Evolutionary conservation across 2,329 filamentous ascomycete genomes (phyloP).

Genomic region (Chaetomiaceae sp.): DNA sequence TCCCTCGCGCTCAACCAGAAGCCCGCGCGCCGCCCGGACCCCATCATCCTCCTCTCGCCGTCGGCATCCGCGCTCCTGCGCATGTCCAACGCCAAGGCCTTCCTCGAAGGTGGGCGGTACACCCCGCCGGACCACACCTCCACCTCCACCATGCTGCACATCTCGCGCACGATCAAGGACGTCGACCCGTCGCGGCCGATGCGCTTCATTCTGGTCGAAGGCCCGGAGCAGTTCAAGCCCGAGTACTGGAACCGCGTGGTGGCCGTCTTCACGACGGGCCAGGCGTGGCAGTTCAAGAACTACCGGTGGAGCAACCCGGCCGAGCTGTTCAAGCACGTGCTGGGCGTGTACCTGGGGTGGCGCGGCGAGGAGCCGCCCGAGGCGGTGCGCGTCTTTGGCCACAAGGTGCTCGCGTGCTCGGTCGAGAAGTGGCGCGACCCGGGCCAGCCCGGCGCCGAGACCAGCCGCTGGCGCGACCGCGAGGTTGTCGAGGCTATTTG

Average conservation of each 20-base stretch:
- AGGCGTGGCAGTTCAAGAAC: constrained; percentile 97
- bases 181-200: constrained; percentile 68
- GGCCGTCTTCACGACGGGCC: constrained; percentile 94
- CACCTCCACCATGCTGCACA: constrained; percentile 75
- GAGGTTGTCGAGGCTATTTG: constrained; percentile 93
- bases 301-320: constrained; percentile 92
- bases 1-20: constrained; percentile 50
- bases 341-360: constrained; percentile 89
- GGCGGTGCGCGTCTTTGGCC: constrained; percentile 76
- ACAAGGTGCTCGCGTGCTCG: constrained; percentile 70
- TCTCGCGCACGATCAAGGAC: constrained; percentile 69
- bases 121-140: constrained; percentile 68
- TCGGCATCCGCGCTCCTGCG: constrained; percentile 92
- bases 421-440: constrained; percentile 78
- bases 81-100: constrained; percentile 92
- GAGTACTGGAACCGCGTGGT: constrained; percentile 97
- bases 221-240: constrained; percentile 90
- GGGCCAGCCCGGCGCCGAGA: constrained; percentile 40
- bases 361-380: constrained; percentile 75
- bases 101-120: constrained; percentile 82
- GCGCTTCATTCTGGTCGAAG: constrained; percentile 93
- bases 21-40: constrained; percentile 56
- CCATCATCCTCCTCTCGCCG: constrained; percentile 94
- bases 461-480: constrained; percentile 73
- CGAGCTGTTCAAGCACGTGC: constrained; percentile 83